Base-by-base conservation (phyloP, 2,329 filamentous ascomycete species). In the Epichloe baconii region DNA sequence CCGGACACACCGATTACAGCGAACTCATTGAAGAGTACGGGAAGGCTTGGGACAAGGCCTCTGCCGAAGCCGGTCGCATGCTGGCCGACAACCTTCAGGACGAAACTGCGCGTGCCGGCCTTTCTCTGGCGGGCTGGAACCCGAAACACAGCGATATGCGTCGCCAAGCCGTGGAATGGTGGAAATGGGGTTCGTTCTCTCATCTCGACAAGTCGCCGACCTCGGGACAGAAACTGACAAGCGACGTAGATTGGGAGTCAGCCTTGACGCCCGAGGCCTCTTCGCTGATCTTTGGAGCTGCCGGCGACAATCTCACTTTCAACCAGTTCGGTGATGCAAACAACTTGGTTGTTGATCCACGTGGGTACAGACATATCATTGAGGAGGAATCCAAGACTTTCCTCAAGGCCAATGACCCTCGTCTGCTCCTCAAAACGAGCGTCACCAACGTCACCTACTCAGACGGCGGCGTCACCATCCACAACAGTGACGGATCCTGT, bases 101-200 rank as follows among this genome's bases (percentile, higher is more conserved):
- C 58, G 69, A 73, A 10, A 82, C 73, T 37, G 70, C 72, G n/a
- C 75, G 82, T 23, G 72, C 77, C 0, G 83, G 77, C 0, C 64
- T 85, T 7, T 73, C 71, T 10, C 60, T 82, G n/a, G 74, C 74
- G 0, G 80, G 77, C 1, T 86, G 82, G 81, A 78, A 77, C 49
- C 79, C 81, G 0, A 72, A 70, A 50, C 70, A 63, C 50, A 54
- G 70, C 50, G 70, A 82, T 48, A 75, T 76, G 67, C 66, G 72
- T 14, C 72, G 71, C 2, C 76, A 80, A 52, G 78, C 80, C 0
- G 71, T 79, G 2, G 82, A 86, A 52, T 86, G 80, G 76, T 74
- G 68, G 66, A 61, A 58, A 14, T 68, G 66, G 66, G 78, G 58
- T 58, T 31, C 31, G 31, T 31, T 31, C 31, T 31, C 10, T 31